Percentiles rank a stretch among this genome's conserved stretches.
Evolutionary conservation across 768 basidiomycete genomes (phyloP).

Genomic region (Russula sp.): DNA sequence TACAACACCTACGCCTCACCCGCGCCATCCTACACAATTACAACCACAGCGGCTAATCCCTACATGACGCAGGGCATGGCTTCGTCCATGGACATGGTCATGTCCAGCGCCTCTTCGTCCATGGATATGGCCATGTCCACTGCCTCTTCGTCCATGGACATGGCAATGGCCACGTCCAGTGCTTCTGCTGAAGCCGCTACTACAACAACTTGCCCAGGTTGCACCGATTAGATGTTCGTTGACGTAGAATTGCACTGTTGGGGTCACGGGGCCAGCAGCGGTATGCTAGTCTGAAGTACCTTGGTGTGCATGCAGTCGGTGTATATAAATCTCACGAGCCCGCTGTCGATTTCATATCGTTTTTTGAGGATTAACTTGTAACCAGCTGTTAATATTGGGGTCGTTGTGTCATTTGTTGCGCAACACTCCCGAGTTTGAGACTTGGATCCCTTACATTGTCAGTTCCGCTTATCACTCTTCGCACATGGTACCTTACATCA

Average conservation of each 20-base stretch:
- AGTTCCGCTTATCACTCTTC: background rate
- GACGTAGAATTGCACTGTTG: background rate
- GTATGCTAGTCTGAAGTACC: background rate
- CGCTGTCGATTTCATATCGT: background rate
- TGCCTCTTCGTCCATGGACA: background rate
- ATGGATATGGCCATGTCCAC: too few relatives aligned
- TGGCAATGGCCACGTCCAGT: background rate
- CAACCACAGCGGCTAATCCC: constrained; percentile 27
- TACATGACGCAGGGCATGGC: constrained; percentile 20
- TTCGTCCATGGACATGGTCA: background rate
- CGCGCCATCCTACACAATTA: constrained; percentile 22
- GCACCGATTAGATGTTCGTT: background rate
- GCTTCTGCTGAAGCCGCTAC: background rate
- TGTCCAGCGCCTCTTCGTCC: background rate
- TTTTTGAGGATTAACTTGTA: constrained; percentile 1
- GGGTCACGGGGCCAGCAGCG: background rate
- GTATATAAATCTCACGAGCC: background rate
- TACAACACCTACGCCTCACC: constrained; percentile 38
- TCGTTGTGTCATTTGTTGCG: background rate
- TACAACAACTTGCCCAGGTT: constrained; percentile 1
- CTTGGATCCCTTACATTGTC: background rate
- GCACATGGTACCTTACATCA: background rate
- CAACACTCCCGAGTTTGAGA: background rate
- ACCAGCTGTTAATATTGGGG: background rate
- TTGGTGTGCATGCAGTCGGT: background rate